Conservation (phyloP, 192 early-diverging fungal species). For the Linderina pennispora region DNA sequence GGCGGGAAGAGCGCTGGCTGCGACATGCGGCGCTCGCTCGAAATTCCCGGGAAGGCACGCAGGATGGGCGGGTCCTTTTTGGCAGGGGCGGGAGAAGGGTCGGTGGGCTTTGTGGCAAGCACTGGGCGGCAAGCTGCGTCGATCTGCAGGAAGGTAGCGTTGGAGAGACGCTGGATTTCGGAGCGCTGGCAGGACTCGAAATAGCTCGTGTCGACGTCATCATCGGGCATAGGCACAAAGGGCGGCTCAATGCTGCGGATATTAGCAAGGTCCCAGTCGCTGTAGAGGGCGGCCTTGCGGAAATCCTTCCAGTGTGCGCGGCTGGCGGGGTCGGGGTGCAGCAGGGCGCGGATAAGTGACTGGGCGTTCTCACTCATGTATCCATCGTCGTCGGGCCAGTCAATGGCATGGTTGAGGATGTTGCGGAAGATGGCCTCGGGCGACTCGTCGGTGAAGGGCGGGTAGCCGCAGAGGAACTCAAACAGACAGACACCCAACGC, state of each 20-base stretch:
- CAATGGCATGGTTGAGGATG: conserved; percentile 66
- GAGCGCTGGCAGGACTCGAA: conserved; percentile 81
- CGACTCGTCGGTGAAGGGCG: conserved; percentile 84
- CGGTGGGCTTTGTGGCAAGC: too few species aligned
- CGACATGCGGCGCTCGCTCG: not conserved
- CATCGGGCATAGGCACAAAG: conserved; percentile 76
- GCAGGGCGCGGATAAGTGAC: conserved; percentile 67
- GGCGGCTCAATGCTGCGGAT: conserved; percentile 73
- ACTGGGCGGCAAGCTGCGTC: too few species aligned
- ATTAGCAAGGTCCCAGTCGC: conserved; percentile 68
- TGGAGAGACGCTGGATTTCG: conserved; percentile 71
- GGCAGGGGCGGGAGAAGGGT: too few species aligned
- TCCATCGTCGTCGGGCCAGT: conserved; percentile 50
- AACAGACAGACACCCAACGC: conserved; percentile 85
- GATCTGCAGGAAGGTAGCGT: conserved; percentile 48
- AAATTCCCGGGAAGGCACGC: not conserved
- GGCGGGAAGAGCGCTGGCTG: conserved; percentile 11
- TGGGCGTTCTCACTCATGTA: conserved; percentile 56
- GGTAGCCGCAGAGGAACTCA: conserved; percentile 84
- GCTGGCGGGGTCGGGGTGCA: conserved; percentile 65
- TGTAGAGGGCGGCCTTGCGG: conserved; percentile 68
- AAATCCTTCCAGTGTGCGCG: conserved; percentile 61
- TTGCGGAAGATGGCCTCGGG: conserved; percentile 84
- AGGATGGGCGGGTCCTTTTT: not conserved
- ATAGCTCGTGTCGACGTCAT: conserved; percentile 86